phyloP scores from a whole-genome alignment of 1,284 basidiomycete genomes.

The Agaricales sp. region DNA sequence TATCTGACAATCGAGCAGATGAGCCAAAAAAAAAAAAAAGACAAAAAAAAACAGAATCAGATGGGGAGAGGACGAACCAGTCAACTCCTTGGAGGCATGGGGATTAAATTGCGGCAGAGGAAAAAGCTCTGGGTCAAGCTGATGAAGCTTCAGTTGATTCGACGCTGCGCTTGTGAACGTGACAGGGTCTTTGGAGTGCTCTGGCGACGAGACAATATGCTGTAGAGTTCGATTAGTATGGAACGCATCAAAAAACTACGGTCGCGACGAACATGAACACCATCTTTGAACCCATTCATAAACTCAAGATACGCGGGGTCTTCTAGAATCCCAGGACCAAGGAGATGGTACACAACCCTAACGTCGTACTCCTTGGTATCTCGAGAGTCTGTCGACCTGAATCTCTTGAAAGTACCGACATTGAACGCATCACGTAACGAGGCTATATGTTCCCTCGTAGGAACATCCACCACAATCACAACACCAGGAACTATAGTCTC shows the following conservation, averaged over 20 bases:
- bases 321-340: conserved; percentile 57
- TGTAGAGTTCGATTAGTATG: conserved; percentile 18
- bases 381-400: conserved; percentile 32
- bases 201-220: conserved; percentile 61
- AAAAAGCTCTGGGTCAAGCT: conserved; percentile 71
- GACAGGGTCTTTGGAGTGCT: conserved; percentile 53
- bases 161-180: conserved; percentile 71
- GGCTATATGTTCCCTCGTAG: conserved; percentile 49
- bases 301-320: conserved; percentile 63
- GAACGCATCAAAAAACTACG: too few species aligned
- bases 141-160: conserved; percentile 61
- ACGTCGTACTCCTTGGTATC: conserved; percentile 35
- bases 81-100: conserved; percentile 27
- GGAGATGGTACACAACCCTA: conserved; percentile 55
- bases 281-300: conserved; percentile 52
- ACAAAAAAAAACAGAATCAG: conserved; percentile 25
- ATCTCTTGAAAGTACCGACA: conserved; percentile 37
- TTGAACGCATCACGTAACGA: conserved; percentile 45
- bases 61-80: conserved; percentile 22
- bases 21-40: conserved; percentile 26
- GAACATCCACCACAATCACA: conserved; percentile 52
- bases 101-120: conserved; percentile 49
- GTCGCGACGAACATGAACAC: conserved; percentile 41
- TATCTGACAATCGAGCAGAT: conserved; percentile 18
- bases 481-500: conserved; percentile 45